Base-by-base conservation (phyloP, 2,329 filamentous ascomycete genomes). In the Nemania sp. region DNA sequence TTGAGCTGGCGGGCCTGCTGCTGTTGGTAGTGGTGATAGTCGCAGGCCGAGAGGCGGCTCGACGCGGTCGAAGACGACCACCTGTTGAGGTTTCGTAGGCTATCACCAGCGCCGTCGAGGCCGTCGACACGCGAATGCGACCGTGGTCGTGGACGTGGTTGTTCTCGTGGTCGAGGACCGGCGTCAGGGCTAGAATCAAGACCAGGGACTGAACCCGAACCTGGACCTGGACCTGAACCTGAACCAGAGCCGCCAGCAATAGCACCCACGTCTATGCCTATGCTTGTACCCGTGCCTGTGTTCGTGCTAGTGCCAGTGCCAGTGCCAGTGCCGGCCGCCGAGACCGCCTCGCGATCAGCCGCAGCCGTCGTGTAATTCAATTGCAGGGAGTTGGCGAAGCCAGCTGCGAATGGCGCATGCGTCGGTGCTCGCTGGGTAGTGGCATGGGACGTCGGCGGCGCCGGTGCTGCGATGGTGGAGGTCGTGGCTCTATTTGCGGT, bases 1-100 rank as follows among this genome's bases (percentile, higher is more conserved):
- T 56, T 59, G 43, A 56, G 54, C 44, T 54, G 68, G 17, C 68
- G 65, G 51, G 68, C 67, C 57, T 62, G 52, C 45, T 64, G 43
- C 40, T 63, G 55, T 20, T 60, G 56, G 22, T 60, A 59, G 19
- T 56, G 57, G 24, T 58, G 58, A 34, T 61, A 56, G 48, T 63
- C 63, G 56, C 64, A 61, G 39, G 62, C 60, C 41, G 77, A 78
- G 31, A 73, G 69, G 59, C 71, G 75, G 55, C 75, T 81, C 36
- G 79, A 81, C 7, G 71, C 66, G 45, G 79, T 80, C 12, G 80
- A 82, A 17, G 73, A 70, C 36, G 79, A 81, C 78, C 78, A 80
- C 64, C 78, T 75, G 64, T 81, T 78, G 56, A 78, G 71, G 58
- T 76, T 77, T 65, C 75, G 76, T 34, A 77, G 72, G 39, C 72